Evolutionary conservation across 2,329 filamentous ascomycete genomes (phyloP), one percentile per base, ranked within the genome.

Genomic region (Boeremia exigua): DNA sequence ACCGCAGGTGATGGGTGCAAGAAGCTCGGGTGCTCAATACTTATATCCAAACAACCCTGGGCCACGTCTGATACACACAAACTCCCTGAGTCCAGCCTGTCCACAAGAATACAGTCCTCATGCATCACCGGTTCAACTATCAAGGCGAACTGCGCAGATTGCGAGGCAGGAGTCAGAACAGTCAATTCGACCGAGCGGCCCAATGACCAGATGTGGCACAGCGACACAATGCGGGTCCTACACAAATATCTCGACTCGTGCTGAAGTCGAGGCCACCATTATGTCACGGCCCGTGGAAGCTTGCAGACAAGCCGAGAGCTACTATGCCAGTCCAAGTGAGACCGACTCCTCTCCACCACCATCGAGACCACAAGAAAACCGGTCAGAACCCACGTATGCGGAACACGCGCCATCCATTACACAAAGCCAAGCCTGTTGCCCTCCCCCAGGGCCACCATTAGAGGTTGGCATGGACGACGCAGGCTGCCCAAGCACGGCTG

Each of bases 401-500:
- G 30, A 56, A 3, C 23, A 19, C 15, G 4, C 25, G 14, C 15
- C 33, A 34, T 25, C 34, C 45, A 29, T 27, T 19, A 36, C 23
- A 34, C 38, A 39, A 3, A 48, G 17, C 29, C 48, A 49, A 53
- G 48, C 39, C 9, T 51, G 47, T n/a, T 39, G 47, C 43, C 23
- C 60, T 43, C 37, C 47, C 19, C 2, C 30, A 7, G 47, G 30
- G 17, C 27, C 30, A n/a, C 53, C 42, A 28, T 14, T 25, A 50
- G 47, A 50, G 5, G 43, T 29, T 6, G 34, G 27, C n/a, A 39
- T 27, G 12, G 58, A 66, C 6, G 53, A 52, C 1, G 39, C 55
- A 40, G 57, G 52, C 14, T 68, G 64, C 38, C 61, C 57, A 6
- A 63, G 42, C 28, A 59, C 63, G 7, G 25, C 52, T 12, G 61